phyloP scores from a whole-genome alignment of 441 rosid genomes.

The Bruguiera hainesii region DNA sequence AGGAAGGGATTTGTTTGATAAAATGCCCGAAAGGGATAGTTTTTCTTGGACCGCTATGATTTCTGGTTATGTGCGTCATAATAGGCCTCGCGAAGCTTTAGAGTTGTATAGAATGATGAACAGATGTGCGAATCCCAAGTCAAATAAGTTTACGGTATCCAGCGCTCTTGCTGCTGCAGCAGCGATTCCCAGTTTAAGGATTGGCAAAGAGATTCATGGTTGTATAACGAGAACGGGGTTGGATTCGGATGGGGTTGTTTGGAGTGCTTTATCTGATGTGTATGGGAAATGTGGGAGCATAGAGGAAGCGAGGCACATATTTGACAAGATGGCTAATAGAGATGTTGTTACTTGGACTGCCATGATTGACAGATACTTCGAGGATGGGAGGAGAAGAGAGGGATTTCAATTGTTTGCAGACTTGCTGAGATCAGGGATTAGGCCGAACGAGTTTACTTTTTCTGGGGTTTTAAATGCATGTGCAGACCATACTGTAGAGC shows the following conservation, averaged over 20 bases:
- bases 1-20: conserved; percentile 29
- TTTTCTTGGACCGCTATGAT: conserved; percentile 37
- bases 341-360: conserved; percentile 73
- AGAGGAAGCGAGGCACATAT: conserved; percentile 51
- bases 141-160: conserved; percentile 50
- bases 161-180: conserved; percentile 58
- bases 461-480: conserved; percentile 58
- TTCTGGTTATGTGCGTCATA: conserved; percentile 26
- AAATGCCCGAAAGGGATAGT: conserved; percentile 29
- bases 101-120: conserved; percentile 45
- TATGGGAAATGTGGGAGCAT: conserved; percentile 75
- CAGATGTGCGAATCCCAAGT: conserved; percentile 16
- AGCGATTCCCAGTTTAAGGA: conserved; percentile 34
- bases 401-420: conserved; percentile 51
- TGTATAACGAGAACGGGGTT: conserved; percentile 46
- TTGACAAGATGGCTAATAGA: conserved; percentile 46
- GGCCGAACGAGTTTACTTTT: conserved; percentile 59
- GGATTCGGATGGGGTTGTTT: conserved; percentile 61
- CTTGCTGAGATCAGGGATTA: conserved; percentile 35
- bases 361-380: conserved; percentile 62
- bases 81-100: conserved; percentile 27
- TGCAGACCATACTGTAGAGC: conserved; percentile 46
- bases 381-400: conserved; percentile 42
- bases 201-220: conserved; percentile 67
- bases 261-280: conserved; percentile 70